Base-by-base conservation (phyloP, 1,139 yeast genomes). In the Scheffersomyces lignicola region DNA sequence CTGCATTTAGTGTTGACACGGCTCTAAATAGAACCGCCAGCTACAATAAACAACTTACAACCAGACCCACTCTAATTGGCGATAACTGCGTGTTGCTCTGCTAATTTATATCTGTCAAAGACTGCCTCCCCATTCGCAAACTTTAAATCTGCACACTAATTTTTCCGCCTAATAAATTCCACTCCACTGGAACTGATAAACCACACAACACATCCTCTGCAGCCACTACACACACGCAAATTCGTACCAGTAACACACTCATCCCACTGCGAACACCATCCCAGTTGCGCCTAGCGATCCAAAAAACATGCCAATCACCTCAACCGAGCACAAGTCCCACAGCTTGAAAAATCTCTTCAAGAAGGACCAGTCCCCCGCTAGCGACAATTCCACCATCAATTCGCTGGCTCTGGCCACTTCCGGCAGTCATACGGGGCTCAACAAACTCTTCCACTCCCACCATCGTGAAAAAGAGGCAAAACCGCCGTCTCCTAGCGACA, bases 371-470 rank as follows among this genome's bases (percentile, higher is more conserved):
- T 24, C 42, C 7, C 45, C 25, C 5, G 15, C 26, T n/a, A 16
- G 45, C 7, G 31, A 40, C 8, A 32, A 15, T 13, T 23, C 35
- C 7, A 20, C 36, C 9, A n/a, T 5, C 10, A 38, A 33, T 7
- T 32, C 48, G 5, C 24, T 40, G 3, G 21, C 39, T 9, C 36
- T 45, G 10, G 47, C 33, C 37, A 39, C 21, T 9, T 23, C 46
- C 22, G 42, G 42, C 23, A 46, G 51, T 17, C 56, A 52, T 32
- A 48, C 51, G 27, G 62, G 62, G n/a, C 39, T 67, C 22, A 44
- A 59, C 26, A 63, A 60, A 42, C 32, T 60, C 4, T 59, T 60
- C 39, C 65, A 60, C 36, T 55, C 45, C 30, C 43, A 41, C 28
- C 39, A 46, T 10, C 40, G 43, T 21, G 24, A 25, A 13, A 35